Base-by-base conservation (phyloP, 371 early-diverging fungal species). In the Rhizopus delemar region DNA sequence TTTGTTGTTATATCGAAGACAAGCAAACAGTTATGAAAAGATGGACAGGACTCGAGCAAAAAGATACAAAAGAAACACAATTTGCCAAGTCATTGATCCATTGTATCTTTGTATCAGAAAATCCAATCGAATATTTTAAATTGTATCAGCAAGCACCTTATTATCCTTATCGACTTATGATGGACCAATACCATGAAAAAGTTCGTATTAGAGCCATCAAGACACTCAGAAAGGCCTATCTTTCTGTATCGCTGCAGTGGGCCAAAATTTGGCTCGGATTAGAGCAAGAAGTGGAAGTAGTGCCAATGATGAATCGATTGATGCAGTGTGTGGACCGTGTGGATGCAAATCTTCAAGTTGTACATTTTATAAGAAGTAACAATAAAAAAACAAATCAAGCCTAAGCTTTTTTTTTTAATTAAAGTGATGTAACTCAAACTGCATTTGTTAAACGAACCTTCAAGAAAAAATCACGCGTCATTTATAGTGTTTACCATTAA, bases 101-200 rank as follows among this genome's bases (percentile, higher is more conserved):
- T 29, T 55, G 46, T 33, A 29, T 62, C 13, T 22, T 61, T 38
- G 33, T 54, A 4, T 9, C 46, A 1, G 13, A 56, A 8, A 56
- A 62, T 28, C 52, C 68, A 6, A 45, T 66, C 22, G 2, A 11
- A 3, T 67, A 52, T 31, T 67, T 59, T n/a, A n/a, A 29, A 11
- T 46, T 62, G 6, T 67, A 67, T 35, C 36, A 62, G 33, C 15
- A 41, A 16, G 53, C 55, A 41, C 68, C 68, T 16, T 62, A 62
- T 33, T 35, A 33, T 8, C 39, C 59, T 4, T 67, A 59, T 28
- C 36, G 43, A 22, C 11, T 51, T 2, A 15, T 67, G 0, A 58
- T 67, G 68, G 38, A 46, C 2, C 5, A 45, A 3, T 57, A 64
- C 29, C 33, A 46, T 36, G 57, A 55, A 13, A 33, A 15, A 6